Conservation (phyloP, 2,329 filamentous ascomycete species). For the Pseudogymnoascus pannorum region DNA sequence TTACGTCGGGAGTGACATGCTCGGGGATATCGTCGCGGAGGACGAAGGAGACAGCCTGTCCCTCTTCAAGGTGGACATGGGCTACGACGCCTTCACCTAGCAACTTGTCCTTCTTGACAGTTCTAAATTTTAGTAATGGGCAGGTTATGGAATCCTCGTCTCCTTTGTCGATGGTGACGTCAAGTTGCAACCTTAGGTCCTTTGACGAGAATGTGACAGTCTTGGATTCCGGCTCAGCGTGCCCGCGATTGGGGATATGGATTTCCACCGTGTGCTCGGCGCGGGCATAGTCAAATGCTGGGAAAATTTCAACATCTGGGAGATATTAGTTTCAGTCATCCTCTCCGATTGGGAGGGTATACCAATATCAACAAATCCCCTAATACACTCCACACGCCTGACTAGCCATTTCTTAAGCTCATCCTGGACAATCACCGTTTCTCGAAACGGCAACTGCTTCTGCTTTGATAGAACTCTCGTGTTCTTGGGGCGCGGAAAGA, state of each 20-base stretch:
- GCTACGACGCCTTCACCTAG: conserved; percentile 57
- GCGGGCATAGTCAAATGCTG: conserved; percentile 63
- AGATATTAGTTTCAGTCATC: background rate
- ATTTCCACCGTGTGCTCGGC: conserved; percentile 55
- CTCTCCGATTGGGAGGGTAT: conserved; percentile 10
- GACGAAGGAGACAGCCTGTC: conserved; percentile 62
- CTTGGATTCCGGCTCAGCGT: conserved; percentile 42
- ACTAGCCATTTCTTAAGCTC: conserved; percentile 66
- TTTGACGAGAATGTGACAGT: conserved; percentile 56
- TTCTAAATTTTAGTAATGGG: conserved; percentile 49
- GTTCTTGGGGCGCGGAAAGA: conserved; percentile 64
- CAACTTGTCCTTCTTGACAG: conserved; percentile 44
- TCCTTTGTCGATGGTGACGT: conserved; percentile 58
- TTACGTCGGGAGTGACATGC: conserved; percentile 51
- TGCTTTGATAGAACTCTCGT: conserved; percentile 43
- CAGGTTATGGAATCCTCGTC: conserved; percentile 39
- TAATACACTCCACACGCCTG: conserved; percentile 64
- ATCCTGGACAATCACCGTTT: conserved; percentile 46
- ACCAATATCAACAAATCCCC: conserved; percentile 57
- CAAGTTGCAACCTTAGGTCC: conserved; percentile 54
- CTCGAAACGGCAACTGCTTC: conserved; percentile 46
- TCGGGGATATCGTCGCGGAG: conserved; percentile 54
- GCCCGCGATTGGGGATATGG: conserved; percentile 36
- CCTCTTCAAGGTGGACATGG: conserved; percentile 52
- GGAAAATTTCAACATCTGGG: conserved; percentile 61